Conservation (phyloP, 108 stramenopile species). For the Skeletonema costatum region DNA sequence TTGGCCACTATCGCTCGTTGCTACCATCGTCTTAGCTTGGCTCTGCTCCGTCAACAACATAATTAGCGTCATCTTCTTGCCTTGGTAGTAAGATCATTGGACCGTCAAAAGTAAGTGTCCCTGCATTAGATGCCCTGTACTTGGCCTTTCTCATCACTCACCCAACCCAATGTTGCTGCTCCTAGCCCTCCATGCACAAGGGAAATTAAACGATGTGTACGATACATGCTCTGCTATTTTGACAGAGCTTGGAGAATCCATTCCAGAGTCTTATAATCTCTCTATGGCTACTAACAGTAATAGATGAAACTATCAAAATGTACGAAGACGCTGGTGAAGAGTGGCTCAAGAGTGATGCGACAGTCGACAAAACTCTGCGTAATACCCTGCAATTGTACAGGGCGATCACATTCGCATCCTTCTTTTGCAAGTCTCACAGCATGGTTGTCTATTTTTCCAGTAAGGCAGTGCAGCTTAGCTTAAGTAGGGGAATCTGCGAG, state of each 20-base stretch:
- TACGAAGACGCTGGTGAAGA: background rate
- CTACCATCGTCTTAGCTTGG: too few relatives aligned
- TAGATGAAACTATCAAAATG: background rate
- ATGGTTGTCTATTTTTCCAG: background rate
- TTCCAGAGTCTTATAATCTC: background rate
- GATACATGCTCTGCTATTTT: too few relatives aligned
- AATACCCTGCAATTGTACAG: background rate
- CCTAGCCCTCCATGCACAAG: background rate
- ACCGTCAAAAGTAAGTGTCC: background rate
- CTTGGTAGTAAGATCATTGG: too few relatives aligned
- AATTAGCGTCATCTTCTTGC: too few relatives aligned
- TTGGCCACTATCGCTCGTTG: too few relatives aligned
- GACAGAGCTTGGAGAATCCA: background rate
- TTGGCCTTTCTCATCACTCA: too few relatives aligned
- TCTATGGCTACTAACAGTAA: background rate
- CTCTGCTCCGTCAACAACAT: too few relatives aligned
- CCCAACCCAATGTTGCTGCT: too few relatives aligned
- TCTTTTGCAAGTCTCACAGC: background rate
- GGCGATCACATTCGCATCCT: background rate
- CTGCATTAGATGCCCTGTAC: conserved; percentile 1
- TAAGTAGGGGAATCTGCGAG: background rate
- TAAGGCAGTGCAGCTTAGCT: background rate
- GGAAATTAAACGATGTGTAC: background rate
- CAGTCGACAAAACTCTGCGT: background rate
- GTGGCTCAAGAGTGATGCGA: background rate